Evolutionary conservation across 257 asterid species (phyloP).

Genomic region (Nicotiana benthamiana): DNA sequence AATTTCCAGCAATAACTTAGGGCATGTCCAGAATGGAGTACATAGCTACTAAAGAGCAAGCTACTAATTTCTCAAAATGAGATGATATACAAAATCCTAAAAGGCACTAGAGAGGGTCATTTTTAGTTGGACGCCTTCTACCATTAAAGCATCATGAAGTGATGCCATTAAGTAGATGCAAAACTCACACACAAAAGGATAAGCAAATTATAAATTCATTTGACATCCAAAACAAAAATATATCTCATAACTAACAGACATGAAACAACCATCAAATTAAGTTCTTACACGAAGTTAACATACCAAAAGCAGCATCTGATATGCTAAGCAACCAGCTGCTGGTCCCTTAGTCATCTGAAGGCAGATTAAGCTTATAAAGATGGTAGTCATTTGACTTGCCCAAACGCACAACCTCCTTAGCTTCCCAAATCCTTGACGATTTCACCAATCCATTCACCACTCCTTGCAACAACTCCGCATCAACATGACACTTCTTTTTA

Average conservation of each 20-base stretch:
- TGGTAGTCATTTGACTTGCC: slow-evolving; percentile 29
- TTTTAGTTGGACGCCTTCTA: neutral
- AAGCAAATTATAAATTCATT: neutral
- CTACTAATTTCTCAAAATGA: neutral
- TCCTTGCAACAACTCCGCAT: slow-evolving; percentile 25
- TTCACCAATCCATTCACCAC: slow-evolving; percentile 36
- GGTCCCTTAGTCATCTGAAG: neutral
- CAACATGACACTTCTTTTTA: slow-evolving; percentile 22
- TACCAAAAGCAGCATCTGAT: neutral
- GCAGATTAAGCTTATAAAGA: slow-evolving; percentile 25
- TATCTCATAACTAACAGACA: neutral
- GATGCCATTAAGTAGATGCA: neutral
- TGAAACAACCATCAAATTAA: neutral
- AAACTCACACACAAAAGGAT: neutral
- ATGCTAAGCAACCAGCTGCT: neutral
- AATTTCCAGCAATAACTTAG: no score
- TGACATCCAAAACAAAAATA: neutral
- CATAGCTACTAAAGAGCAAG: neutral
- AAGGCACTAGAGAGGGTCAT: neutral
- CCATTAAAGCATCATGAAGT: neutral
- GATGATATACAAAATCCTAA: neutral
- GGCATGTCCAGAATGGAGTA: no score
- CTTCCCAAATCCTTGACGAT: slow-evolving; percentile 25
- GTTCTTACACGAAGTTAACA: neutral
- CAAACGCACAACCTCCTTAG: slow-evolving; percentile 29